Conservation (phyloP, 805 yeast species). For the Saccharomycopsis lassenensis region DNA sequence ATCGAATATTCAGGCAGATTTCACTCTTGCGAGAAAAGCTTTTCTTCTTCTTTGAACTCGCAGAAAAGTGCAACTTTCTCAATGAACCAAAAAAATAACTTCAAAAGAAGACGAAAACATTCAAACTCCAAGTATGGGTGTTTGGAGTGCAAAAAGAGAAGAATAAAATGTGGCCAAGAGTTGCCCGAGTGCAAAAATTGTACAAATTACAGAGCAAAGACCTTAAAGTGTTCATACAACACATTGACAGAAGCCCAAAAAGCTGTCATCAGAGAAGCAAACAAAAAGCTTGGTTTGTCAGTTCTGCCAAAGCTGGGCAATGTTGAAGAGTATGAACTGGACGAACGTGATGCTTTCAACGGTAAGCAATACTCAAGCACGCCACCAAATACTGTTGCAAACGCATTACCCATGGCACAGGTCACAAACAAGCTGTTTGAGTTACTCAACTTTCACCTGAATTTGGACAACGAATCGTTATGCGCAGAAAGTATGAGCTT, state of each 20-base stretch:
- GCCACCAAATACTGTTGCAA: too few relatives aligned
- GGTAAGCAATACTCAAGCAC: too few relatives aligned
- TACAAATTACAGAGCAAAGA: conserved; percentile 18
- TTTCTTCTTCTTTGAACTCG: too few relatives aligned
- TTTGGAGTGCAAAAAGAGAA: conserved; percentile 49
- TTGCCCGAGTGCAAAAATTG: conserved; percentile 50
- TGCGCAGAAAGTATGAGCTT: conserved; percentile 1
- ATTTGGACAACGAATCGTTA: background rate
- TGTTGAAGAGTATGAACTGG: too few relatives aligned
- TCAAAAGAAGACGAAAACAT: conserved; percentile 39
- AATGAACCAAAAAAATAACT: conserved; percentile 11
- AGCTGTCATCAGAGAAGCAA: conserved; percentile 5
- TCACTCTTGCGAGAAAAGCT: too few relatives aligned
- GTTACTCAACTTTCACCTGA: conserved; percentile 2
- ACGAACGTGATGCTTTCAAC: too few relatives aligned
- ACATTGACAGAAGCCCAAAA: conserved; percentile 9
- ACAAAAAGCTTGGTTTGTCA: background rate
- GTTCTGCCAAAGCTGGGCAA: too few relatives aligned
- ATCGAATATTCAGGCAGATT: too few relatives aligned
- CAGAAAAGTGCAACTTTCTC: too few relatives aligned
- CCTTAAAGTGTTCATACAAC: conserved; percentile 12
- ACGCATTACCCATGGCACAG: background rate
- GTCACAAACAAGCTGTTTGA: background rate
- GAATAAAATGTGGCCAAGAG: conserved; percentile 56
- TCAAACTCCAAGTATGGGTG: conserved; percentile 66